A percentile compares a stretch with the other conserved stretches of the same genome.
Conservation (phyloP, 2,329 filamentous ascomycete species). For the Sporothrix variecibatus region DNA sequence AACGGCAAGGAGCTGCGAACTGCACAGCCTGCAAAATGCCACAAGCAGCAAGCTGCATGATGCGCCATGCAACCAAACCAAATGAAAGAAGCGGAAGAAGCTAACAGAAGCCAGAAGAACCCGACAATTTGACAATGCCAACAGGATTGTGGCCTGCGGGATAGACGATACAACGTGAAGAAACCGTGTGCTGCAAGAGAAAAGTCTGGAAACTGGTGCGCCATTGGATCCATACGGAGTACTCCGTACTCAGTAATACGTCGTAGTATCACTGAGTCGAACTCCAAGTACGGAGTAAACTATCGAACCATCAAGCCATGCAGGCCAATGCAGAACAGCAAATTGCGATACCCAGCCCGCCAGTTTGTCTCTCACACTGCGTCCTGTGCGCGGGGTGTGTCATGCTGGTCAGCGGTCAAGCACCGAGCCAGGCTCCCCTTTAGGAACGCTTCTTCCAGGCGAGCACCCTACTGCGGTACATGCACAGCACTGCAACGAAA, state of each 20-base stretch:
- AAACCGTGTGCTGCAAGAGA: neutral
- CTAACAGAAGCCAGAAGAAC: neutral
- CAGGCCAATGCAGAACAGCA: neutral
- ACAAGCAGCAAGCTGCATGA: slow-evolving; percentile 1
- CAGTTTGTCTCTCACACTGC: neutral
- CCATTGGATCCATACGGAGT: neutral
- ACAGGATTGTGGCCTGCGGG: neutral
- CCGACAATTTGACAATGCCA: neutral
- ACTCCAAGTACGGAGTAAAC: no score
- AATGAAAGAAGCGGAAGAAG: neutral
- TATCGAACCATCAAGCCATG: no score
- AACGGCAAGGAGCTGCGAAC: neutral
- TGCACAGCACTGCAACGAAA: no score
- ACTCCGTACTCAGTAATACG: no score
- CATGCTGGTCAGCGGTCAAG: neutral
- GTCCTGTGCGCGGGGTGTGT: neutral
- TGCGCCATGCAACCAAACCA: neutral
- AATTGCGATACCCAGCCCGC: neutral
- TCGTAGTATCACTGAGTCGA: no score
- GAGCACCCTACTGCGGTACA: neutral
- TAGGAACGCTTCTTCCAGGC: neutral
- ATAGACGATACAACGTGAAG: neutral
- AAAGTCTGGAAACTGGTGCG: neutral
- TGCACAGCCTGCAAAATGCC: neutral
- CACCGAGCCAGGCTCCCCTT: neutral